A percentile compares a stretch with the other conserved stretches of the same genome.
Evolutionary conservation across 805 yeast genomes (phyloP).

Genomic region (Nakazawaea pomicola): DNA sequence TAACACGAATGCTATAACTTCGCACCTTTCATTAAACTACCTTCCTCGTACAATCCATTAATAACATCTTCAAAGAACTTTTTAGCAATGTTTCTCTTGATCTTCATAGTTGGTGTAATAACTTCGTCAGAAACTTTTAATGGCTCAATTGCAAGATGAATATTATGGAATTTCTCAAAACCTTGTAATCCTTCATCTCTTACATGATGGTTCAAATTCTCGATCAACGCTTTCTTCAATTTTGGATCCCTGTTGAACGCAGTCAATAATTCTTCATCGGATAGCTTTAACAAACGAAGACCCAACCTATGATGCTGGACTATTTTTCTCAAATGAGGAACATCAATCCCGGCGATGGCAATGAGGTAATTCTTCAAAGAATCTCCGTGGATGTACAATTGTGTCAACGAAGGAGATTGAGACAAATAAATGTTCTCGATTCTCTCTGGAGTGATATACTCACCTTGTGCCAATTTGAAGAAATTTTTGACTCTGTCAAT

Average conservation of each 20-base stretch:
- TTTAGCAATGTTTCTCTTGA: conserved; percentile 27
- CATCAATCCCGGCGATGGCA: conserved; percentile 59
- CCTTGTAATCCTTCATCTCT: conserved; percentile 42
- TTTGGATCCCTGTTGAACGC: conserved; percentile 5
- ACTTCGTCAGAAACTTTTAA: conserved; percentile 55
- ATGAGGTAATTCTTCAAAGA: conserved; percentile 51
- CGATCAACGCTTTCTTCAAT: conserved; percentile 28
- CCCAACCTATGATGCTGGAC: neutral
- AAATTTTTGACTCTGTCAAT: conserved; percentile 65
- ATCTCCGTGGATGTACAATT: conserved; percentile 62
- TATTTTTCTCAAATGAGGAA: conserved; percentile 18
- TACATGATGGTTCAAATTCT: conserved; percentile 32
- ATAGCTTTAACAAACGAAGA: neutral
- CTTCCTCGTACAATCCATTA: conserved; percentile 14
- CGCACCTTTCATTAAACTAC: conserved; percentile 12
- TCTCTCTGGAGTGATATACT: conserved; percentile 42
- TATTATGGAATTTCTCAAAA: conserved; percentile 58
- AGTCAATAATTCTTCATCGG: neutral
- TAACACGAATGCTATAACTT: too few species aligned
- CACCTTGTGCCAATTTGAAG: conserved; percentile 39
- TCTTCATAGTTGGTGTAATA: conserved; percentile 61
- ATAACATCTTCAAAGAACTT: conserved; percentile 10
- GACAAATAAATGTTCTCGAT: conserved; percentile 49
- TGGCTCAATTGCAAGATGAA: conserved; percentile 51
- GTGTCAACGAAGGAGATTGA: conserved; percentile 40